Base-by-base conservation (phyloP, 352 stramenopile species). In the Phytopythium boreale region DNA sequence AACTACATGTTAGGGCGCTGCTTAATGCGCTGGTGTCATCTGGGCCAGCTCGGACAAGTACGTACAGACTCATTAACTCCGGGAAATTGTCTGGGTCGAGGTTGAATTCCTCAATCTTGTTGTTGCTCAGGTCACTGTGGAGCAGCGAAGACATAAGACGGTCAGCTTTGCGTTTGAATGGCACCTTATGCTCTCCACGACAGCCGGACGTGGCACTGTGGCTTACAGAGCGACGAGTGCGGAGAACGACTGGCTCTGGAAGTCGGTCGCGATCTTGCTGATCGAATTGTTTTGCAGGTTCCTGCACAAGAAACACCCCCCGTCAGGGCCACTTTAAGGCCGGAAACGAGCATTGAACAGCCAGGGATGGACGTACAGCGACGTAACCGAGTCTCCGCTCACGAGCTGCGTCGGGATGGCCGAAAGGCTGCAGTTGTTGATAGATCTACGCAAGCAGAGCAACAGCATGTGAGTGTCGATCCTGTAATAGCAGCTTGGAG, bases 351-450 rank as follows among this genome's bases (percentile, higher is more conserved):
- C 12, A 46, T 5, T 5, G n/a, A 34, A 10, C 15, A 63, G 31
- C 29, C 4, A 8, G 17, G 11, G 8, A 26, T 26, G 43, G 4
- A 50, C 72, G 49, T 76, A 76, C 74, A 81, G 75, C 63, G 68
- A 64, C 4, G 65, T 72, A 51, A 81, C 74, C 4, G 74, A 75
- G 56, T 81, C 68, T 19, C 83, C 81, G 29, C 71, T 70, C 3
- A 88, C 39, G 22, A 84, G 76, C 63, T 78, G 64, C 0, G 71
- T 79, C 4, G 83, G 83, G 52, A 92, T 84, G n/a, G 72, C 65
- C 67, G 69, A 75, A 34, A 92, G 71, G 22, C 75, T 82, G 72
- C 83, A 92, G 65, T 89, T 87, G 71, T 82, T 86, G 65, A 92
- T 78, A 37, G 71, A 70, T 59, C 82, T 91, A 56, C 56, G 57